A percentile compares a stretch with the other conserved stretches of the same genome.
These are phyloP conservation scores for Jatropha podagrica DNA, from an alignment of 441 rosid genomes.

Conservation along the genomic window DNA sequence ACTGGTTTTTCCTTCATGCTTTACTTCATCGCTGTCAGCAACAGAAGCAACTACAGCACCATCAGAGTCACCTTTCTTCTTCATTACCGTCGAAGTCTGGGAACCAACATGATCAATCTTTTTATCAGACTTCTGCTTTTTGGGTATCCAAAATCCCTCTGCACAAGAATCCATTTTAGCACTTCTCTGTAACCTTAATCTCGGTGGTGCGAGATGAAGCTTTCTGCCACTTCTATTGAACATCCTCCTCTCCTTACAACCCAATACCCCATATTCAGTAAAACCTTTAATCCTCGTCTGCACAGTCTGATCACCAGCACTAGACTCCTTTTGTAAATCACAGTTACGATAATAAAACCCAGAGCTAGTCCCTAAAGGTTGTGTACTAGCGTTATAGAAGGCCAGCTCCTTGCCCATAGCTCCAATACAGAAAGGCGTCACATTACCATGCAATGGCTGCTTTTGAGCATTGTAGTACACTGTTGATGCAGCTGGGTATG, in stretches of 20 bases:
- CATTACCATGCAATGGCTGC: background rate
- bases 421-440: background rate
- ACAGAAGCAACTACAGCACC: background rate
- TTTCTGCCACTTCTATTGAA: background rate
- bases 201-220: background rate
- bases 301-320: no score
- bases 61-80: background rate
- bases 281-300: background rate
- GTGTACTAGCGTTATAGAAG: background rate
- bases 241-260: background rate
- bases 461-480: background rate
- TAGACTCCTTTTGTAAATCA: background rate
- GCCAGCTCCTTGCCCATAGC: background rate
- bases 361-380: background rate
- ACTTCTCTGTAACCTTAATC: background rate
- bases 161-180: background rate
- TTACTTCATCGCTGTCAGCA: no score
- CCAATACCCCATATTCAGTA: background rate
- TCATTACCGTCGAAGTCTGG: background rate
- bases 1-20: slow-evolving; percentile 31
- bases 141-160: background rate
- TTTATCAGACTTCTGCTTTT: background rate
- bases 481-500: background rate
- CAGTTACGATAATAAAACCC: no score
- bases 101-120: background rate